phyloP scores from a whole-genome alignment of 768 basidiomycete genomes.

The Mrakia gelida region DNA sequence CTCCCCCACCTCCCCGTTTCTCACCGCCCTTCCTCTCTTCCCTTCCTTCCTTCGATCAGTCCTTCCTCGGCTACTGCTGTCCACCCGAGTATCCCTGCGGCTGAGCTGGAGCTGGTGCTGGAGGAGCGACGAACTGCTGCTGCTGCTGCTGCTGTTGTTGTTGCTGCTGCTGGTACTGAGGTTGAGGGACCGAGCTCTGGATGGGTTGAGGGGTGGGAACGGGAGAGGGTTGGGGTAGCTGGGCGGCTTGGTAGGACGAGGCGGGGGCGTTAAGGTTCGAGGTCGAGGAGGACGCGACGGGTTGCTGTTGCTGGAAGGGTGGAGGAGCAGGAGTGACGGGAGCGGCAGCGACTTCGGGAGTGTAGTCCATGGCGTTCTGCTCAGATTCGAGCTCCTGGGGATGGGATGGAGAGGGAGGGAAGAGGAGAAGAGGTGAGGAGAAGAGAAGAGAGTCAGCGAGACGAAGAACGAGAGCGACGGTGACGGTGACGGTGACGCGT shows the following conservation, averaged over 20 bases:
- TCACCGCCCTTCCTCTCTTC: no score
- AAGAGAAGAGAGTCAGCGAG: not conserved
- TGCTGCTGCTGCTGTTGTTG: slow-evolving; percentile 5
- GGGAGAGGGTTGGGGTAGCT: no score
- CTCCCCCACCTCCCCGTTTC: no score
- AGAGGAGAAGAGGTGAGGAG: no score
- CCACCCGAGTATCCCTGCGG: not conserved
- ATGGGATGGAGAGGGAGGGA: no score
- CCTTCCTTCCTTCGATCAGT: no score
- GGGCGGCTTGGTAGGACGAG: not conserved
- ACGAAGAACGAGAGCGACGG: not conserved
- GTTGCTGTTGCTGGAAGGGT: not conserved
- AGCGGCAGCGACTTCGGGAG: not conserved
- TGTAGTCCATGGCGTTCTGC: not conserved
- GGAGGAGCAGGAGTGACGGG: not conserved
- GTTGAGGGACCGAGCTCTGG: no score
- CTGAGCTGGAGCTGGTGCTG: no score
- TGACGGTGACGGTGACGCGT: no score
- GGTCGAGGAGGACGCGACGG: not conserved
- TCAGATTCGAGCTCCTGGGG: slow-evolving; percentile 10
- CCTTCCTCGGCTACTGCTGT: no score
- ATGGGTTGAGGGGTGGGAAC: not conserved
- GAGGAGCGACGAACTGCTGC: no score
- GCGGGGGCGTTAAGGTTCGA: not conserved
- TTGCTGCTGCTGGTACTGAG: slow-evolving; percentile 1